Conservation (phyloP, 345 rosid species). For the Populus davidiana region DNA sequence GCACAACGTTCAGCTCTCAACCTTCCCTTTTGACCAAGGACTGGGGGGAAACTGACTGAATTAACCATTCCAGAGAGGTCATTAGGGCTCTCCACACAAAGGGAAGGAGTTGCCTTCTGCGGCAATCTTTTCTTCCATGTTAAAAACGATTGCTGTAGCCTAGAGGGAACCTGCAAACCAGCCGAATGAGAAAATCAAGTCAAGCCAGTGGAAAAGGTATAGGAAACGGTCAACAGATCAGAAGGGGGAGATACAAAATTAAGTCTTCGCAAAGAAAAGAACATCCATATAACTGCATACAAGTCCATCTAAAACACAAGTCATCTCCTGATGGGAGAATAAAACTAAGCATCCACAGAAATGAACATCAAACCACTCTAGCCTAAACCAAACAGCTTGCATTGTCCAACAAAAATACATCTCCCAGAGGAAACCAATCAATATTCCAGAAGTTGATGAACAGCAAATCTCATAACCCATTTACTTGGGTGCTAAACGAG, state of each 20-base stretch:
- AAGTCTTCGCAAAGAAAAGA: no score
- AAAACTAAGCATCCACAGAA: background rate
- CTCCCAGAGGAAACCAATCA: background rate
- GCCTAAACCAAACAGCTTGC: background rate
- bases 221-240: background rate
- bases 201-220: no score
- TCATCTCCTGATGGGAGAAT: no score
- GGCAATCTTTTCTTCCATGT: constrained; percentile 50
- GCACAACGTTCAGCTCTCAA: constrained; percentile 41
- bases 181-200: background rate
- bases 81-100: constrained; percentile 17
- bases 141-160: constrained; percentile 44
- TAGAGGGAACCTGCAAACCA: constrained; percentile 56
- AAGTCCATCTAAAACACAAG: no score
- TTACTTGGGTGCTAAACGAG: no score
- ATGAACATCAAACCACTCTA: background rate
- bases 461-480: background rate
- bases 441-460: background rate
- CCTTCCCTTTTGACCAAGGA: constrained; percentile 23
- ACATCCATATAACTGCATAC: no score
- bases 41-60: constrained; percentile 41
- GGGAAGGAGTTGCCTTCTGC: constrained; percentile 22
- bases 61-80: constrained; percentile 9
- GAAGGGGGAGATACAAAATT: background rate
- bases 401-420: background rate